phyloP scores from a whole-genome alignment of 1,284 basidiomycete genomes.

The Moniliella sp. region DNA sequence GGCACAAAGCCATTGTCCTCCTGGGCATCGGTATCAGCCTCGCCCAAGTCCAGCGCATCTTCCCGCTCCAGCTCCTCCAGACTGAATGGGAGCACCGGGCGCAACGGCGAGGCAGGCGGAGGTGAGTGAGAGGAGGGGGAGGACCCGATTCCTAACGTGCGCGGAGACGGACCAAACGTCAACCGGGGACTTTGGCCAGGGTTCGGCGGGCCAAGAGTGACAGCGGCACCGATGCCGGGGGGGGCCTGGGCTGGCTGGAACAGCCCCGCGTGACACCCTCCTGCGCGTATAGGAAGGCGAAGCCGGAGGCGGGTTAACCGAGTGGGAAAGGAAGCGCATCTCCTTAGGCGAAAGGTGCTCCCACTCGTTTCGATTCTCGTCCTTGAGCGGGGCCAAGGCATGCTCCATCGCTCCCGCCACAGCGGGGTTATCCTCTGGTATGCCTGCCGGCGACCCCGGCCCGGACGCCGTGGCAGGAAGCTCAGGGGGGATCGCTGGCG shows the following conservation, averaged over 20 bases:
- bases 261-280: background rate
- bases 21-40: too few relatives aligned
- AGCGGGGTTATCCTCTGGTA: constrained; percentile 3
- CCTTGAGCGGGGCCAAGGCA: constrained; percentile 3
- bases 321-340: constrained; percentile 17
- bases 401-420: constrained; percentile 1
- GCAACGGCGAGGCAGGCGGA: constrained; percentile 9
- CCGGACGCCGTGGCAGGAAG: constrained; percentile 3
- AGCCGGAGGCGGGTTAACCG: constrained; percentile 1
- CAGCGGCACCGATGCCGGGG: background rate
- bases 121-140: too few relatives aligned
- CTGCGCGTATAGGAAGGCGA: constrained; percentile 1
- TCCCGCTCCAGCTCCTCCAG: constrained; percentile 10
- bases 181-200: constrained; percentile 8
- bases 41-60: constrained; percentile 10
- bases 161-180: too few relatives aligned
- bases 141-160: too few relatives aligned
- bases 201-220: background rate
- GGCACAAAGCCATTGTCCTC: constrained; percentile 3
- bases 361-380: constrained; percentile 23
- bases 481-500: constrained; percentile 1
- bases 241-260: background rate
- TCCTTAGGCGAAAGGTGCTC: constrained; percentile 27
- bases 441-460: background rate
- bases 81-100: constrained; percentile 14